These are phyloP conservation scores for Lecanosticta acicola DNA, from an alignment of 2,329 filamentous ascomycete species.

Conservation along the genomic window DNA sequence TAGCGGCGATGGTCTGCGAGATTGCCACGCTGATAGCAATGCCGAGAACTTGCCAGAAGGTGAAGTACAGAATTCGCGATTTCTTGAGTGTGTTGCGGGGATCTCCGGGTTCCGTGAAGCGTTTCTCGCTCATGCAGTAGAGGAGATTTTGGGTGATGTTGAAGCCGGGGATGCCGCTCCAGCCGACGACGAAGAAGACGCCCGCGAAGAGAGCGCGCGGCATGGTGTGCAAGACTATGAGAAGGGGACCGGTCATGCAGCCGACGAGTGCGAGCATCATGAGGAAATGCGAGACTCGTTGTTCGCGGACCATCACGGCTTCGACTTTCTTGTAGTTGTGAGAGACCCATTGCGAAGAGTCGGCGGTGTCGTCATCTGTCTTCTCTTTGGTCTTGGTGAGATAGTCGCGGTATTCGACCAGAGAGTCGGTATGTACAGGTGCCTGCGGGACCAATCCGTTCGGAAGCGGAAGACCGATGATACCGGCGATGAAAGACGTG, in stretches of 20 bases:
- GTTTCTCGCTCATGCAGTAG: constrained; percentile 44
- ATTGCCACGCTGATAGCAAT: constrained; percentile 53
- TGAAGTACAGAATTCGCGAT: constrained; percentile 46
- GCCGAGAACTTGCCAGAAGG: constrained; percentile 47
- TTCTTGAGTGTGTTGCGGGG: constrained; percentile 42
- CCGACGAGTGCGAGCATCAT: constrained; percentile 52
- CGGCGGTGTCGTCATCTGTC: constrained; percentile 37
- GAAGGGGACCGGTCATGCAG: constrained; percentile 52
- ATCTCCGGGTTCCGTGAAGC: constrained; percentile 46
- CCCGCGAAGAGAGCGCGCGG: constrained; percentile 51
- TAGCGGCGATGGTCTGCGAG: constrained; percentile 55
- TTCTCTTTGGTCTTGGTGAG: constrained; percentile 42
- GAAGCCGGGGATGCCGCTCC: constrained; percentile 48
- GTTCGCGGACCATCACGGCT: constrained; percentile 49
- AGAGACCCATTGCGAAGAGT: constrained; percentile 29
- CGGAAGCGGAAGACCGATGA: constrained; percentile 53
- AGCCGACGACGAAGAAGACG: constrained; percentile 55
- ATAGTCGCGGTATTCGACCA: constrained; percentile 39
- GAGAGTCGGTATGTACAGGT: constrained; percentile 53
- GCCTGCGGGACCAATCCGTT: constrained; percentile 57
- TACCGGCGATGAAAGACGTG: constrained; percentile 50
- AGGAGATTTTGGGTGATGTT: constrained; percentile 49
- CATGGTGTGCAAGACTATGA: constrained; percentile 50
- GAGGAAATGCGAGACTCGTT: constrained; percentile 52
- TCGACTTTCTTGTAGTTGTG: constrained; percentile 42